Evolutionary conservation across 2,329 filamentous ascomycete species (phyloP), one percentile per base, ranked within the genome.

Genomic region (Decorospora gaudefroyi): DNA sequence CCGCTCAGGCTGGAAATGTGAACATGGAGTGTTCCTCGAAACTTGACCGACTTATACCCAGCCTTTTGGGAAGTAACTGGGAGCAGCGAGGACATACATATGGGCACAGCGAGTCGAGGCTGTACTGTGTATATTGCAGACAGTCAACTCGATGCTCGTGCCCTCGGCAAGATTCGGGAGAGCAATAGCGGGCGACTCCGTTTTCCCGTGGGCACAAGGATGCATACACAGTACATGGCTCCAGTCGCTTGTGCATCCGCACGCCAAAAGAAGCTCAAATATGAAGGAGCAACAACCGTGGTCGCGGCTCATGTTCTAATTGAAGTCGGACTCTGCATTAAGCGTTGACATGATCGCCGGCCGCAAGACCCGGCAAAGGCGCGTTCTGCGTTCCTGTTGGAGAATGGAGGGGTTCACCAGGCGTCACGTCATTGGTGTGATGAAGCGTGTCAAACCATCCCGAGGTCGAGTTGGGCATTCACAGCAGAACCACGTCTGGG

Each of bases 381-480:
- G n/a, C n/a, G n/a, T n/a, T n/a, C n/a, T n/a, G n/a, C n/a, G n/a
- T n/a, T n/a, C n/a, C n/a, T n/a, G n/a, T n/a, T n/a, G n/a, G n/a
- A n/a, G n/a, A n/a, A n/a, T n/a, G 32, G 47, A 46, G 48, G 38
- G 40, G 39, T 44, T 41, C 26, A 34, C 37, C 43, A 53, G 43
- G 53, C 53, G 53, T 57, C 51, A 55, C 53, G 53, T 57, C 51
- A 57, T 57, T 48, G 47, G 46, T 43, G 42, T 42, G 35, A 28
- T 22, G 43, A 22, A 47, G 43, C 36, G 45, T 42, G 46, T 39
- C 49, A 22, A 34, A 28, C 42, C 44, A 18, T 7, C n/a, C n/a
- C n/a, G n/a, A n/a, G n/a, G n/a, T n/a, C 23, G 26, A 30, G 43
- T 30, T 27, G 33, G 28, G 33, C 35, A 43, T 46, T 28, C 34